phyloP scores from a whole-genome alignment of 345 rosid genomes.

The Rhizophora apiculata region DNA sequence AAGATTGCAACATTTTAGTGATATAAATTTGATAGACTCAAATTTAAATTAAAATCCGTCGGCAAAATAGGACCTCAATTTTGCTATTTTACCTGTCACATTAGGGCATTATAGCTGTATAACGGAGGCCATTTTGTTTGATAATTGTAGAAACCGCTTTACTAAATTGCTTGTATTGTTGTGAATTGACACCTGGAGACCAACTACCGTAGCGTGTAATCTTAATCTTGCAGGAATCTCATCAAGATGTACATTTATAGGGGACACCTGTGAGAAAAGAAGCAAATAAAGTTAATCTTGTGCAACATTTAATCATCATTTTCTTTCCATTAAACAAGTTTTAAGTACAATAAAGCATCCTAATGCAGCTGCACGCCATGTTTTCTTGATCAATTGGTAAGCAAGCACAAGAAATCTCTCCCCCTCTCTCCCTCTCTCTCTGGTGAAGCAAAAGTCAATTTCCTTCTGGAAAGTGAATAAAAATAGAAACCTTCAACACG shows the following conservation, averaged over 20 bases:
- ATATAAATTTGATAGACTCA: too few species aligned
- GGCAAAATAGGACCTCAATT: too few species aligned
- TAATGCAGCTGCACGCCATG: slow-evolving; percentile 17
- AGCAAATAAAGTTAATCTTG: neutral
- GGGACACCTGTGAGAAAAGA: neutral
- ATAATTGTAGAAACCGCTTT: too few species aligned
- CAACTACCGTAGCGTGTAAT: neutral
- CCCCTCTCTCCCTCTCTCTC: too few species aligned
- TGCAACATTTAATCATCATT: slow-evolving; percentile 9
- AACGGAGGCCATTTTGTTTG: too few species aligned
- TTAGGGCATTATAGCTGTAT: too few species aligned
- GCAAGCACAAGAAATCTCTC: too few species aligned
- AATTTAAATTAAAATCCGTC: too few species aligned
- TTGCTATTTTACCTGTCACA: too few species aligned
- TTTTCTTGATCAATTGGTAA: neutral
- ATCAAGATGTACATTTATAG: neutral
- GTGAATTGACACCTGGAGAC: neutral
- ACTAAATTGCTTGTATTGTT: neutral
- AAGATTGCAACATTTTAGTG: too few species aligned
- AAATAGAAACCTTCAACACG: neutral
- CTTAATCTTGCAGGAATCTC: slow-evolving; percentile 27
- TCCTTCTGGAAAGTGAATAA: neutral
- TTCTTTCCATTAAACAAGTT: slow-evolving; percentile 19
- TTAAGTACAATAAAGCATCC: slow-evolving; percentile 1
- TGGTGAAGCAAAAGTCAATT: neutral